Conservation (phyloP, 2,329 filamentous ascomycete species). For the Alternaria sp. region DNA sequence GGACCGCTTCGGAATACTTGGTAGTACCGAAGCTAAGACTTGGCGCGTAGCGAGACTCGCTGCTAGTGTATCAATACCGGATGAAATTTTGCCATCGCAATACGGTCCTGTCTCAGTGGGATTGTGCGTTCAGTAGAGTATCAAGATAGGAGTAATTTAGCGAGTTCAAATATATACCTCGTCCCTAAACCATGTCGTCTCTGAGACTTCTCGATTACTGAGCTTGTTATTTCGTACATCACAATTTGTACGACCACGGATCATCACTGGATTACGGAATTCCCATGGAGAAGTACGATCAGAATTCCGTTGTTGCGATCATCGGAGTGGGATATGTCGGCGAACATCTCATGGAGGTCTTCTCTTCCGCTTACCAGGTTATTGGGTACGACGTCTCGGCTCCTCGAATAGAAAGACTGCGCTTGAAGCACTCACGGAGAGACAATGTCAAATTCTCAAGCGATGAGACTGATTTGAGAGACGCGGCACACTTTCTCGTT, state of each 20-base stretch:
- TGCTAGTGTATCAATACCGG: background rate
- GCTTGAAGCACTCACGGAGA: background rate
- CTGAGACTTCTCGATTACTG: background rate
- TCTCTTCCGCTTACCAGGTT: constrained; percentile 51
- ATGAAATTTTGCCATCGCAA: background rate
- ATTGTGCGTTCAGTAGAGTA: background rate
- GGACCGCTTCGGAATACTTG: background rate
- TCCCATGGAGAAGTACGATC: background rate
- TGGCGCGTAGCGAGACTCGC: background rate
- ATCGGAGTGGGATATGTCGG: constrained; percentile 63
- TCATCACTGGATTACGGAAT: background rate
- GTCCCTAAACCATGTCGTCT: background rate
- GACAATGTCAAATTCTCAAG: background rate
- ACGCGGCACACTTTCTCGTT: constrained; percentile 60
- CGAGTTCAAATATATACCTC: background rate
- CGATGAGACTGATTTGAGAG: background rate
- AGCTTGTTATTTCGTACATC: background rate
- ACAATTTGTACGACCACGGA: background rate
- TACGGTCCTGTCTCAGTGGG: background rate
- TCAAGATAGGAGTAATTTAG: background rate
- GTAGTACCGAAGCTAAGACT: background rate
- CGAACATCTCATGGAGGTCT: constrained; percentile 55
- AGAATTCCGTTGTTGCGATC: constrained; percentile 43
- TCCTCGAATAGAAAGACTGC: constrained; percentile 1
- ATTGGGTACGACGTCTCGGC: constrained; percentile 46